Conservation (phyloP, 179 eudicot genomes). For the Beta corolliflora region DNA sequence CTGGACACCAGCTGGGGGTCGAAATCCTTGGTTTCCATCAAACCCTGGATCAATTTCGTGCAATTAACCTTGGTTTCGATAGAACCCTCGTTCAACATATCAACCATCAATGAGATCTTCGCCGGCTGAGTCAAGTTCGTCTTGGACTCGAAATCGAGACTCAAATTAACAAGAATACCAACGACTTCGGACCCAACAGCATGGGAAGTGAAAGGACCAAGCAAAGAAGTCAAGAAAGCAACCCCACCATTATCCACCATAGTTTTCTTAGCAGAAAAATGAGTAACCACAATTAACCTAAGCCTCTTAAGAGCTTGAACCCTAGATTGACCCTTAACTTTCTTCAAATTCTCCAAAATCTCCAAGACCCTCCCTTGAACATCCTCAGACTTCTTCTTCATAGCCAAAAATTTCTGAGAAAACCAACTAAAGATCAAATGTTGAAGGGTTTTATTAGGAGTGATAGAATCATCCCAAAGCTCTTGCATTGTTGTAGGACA, state of each 20-base stretch:
- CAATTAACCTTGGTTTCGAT: constrained; percentile 84
- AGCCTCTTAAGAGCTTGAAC: constrained; percentile 71
- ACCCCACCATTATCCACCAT: constrained; percentile 68
- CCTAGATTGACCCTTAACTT: constrained; percentile 77
- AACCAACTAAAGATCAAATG: constrained; percentile 74
- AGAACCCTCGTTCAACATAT: constrained; percentile 91
- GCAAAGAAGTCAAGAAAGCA: constrained; percentile 49
- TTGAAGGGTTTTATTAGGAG: constrained; percentile 72
- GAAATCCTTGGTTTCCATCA: constrained; percentile 62
- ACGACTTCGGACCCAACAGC: constrained; percentile 88
- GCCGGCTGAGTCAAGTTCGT: constrained; percentile 68
- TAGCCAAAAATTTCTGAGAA: constrained; percentile 64
- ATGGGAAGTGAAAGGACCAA: constrained; percentile 83
- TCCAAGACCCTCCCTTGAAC: constrained; percentile 86
- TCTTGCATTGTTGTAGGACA: constrained; percentile 97
- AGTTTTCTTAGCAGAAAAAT: constrained; percentile 65
- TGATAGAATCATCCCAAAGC: constrained; percentile 88
- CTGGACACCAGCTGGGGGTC: constrained; percentile 67
- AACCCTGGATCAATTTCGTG: constrained; percentile 55
- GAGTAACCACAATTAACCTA: constrained; percentile 45
- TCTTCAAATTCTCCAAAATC: constrained; percentile 68
- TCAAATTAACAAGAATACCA: constrained; percentile 69
- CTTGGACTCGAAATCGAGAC: constrained; percentile 50
- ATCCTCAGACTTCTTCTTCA: constrained; percentile 92
- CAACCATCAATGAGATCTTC: constrained; percentile 77